Base-by-base conservation (phyloP, 495 filamentous ascomycete genomes). In the Penicillium nucicola region DNA sequence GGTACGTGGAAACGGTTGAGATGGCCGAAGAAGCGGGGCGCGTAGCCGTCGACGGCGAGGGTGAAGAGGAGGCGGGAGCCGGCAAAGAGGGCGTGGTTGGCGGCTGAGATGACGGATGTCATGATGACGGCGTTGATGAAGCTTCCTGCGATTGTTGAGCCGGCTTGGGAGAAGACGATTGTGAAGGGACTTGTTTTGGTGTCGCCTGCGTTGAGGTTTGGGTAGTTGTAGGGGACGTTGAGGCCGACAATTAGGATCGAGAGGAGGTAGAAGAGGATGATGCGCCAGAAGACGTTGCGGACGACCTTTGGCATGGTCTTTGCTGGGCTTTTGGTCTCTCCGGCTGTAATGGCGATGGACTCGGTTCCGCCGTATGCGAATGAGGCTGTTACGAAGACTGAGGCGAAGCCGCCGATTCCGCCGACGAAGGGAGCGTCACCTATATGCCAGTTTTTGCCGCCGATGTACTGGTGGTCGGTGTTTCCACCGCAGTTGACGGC, bases 61-160 rank as follows among this genome's bases (percentile, higher is more conserved):
- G 77, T 64, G 56, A 77, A 81, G 4, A 82, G 65, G 13, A 81
- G 53, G 23, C 79, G 68, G 1, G 77, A 72, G 3, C 76, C 79
- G 4, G 78, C 79, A 41, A 82, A 82, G 8, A 81, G 58, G 25
- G 77, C 77, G 44, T 82, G 79, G 58, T 71, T 81, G 1, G 71
- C 74, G 3, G 78, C 78, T 6, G 76, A 79, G 23, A 80, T 67
- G 15, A 77, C 74, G 37, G 72, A 77, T 3, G 76, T 79, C 71
- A 81, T 69, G 57, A 81, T 74, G 4, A 80, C 76, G 5, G 78
- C 78, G 53, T 81, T 81, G 66, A 81, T 77, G 55, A 79, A 77
- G 61, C 72, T 77, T 4, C 75, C 77, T 2, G 75, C 76, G 3
- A 72, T 74, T 10, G 55, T 62, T 10, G 68, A 76, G 42, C 78